Conservation (phyloP, 495 filamentous ascomycete species). For the Xylaria grammica region DNA sequence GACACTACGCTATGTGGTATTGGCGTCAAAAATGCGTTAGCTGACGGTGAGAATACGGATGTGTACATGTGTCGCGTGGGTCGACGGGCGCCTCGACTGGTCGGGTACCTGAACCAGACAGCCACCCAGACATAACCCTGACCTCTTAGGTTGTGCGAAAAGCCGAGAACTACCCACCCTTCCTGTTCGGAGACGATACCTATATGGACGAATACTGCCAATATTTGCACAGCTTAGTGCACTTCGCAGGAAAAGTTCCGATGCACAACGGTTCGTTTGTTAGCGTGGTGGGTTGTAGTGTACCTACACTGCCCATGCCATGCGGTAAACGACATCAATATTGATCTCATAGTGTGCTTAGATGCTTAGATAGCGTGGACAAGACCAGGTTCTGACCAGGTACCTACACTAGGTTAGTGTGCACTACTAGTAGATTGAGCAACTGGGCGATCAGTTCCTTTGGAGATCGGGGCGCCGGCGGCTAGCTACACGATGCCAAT, state of each 20-base stretch:
- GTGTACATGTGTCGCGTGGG: slow-evolving; percentile 13
- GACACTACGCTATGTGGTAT: slow-evolving; percentile 1
- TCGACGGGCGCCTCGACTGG: slow-evolving; percentile 13
- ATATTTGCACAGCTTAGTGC: background rate
- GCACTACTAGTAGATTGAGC: no score
- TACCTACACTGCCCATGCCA: no score
- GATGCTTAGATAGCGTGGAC: background rate
- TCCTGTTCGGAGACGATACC: background rate
- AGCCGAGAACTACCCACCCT: background rate
- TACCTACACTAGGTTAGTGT: background rate
- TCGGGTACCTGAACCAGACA: slow-evolving; percentile 23
- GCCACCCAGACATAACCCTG: slow-evolving; percentile 17
- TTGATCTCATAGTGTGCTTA: no score
- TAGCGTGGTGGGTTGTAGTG: slow-evolving; percentile 3
- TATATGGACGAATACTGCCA: background rate
- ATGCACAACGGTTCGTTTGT: slow-evolving; percentile 9
- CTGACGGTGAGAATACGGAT: slow-evolving; percentile 14
- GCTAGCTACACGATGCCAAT: slow-evolving; percentile 19
- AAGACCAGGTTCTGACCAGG: background rate
- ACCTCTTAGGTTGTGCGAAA: background rate
- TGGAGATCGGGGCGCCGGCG: slow-evolving; percentile 18
- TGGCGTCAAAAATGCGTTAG: slow-evolving; percentile 25
- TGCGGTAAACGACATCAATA: no score
- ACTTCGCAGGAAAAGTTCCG: slow-evolving; percentile 4
- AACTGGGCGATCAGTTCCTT: no score